Evolutionary conservation across 1,284 basidiomycete species (phyloP).

Genomic region (Porodaedalea pini): DNA sequence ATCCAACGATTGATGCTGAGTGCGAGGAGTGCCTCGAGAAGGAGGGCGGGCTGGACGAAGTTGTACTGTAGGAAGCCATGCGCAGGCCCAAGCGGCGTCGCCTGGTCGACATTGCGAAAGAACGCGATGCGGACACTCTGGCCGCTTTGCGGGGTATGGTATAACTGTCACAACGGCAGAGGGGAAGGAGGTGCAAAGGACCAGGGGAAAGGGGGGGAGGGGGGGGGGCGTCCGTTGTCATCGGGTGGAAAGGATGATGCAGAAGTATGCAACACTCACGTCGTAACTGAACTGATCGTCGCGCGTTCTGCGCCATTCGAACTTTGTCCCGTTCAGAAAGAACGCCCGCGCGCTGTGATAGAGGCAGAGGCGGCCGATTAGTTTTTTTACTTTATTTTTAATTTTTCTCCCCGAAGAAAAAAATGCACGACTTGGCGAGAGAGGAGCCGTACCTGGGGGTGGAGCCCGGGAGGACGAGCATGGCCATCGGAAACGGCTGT

Average conservation of each 20-base stretch:
- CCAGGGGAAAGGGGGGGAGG: conserved; percentile 53
- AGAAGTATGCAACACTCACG: conserved; percentile 9
- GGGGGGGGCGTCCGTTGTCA: conserved; percentile 27
- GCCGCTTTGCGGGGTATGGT: conserved; percentile 25
- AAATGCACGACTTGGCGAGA: neutral
- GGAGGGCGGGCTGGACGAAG: conserved; percentile 54
- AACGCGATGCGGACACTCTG: conserved; percentile 49
- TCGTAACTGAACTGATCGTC: conserved; percentile 19
- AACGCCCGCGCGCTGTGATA: conserved; percentile 19
- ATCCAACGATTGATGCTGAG: conserved; percentile 72
- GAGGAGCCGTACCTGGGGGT: conserved; percentile 38
- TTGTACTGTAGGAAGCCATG: conserved; percentile 60
- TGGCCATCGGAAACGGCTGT: conserved; percentile 53
- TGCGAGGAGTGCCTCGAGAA: conserved; percentile 61
- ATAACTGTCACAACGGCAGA: conserved; percentile 37
- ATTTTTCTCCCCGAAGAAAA: neutral
- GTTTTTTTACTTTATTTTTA: neutral
- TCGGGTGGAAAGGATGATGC: conserved; percentile 31
- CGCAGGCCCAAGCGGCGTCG: conserved; percentile 57
- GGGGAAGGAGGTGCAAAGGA: neutral
- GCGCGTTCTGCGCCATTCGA: conserved; percentile 53
- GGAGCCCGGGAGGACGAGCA: conserved; percentile 53
- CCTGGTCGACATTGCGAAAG: conserved; percentile 50
- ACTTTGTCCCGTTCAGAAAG: conserved; percentile 21
- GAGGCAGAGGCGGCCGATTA: neutral